These are phyloP conservation scores for Thermothelomyces thermophilus DNA, from an alignment of 2,329 filamentous ascomycete genomes.

Conservation along the genomic window DNA sequence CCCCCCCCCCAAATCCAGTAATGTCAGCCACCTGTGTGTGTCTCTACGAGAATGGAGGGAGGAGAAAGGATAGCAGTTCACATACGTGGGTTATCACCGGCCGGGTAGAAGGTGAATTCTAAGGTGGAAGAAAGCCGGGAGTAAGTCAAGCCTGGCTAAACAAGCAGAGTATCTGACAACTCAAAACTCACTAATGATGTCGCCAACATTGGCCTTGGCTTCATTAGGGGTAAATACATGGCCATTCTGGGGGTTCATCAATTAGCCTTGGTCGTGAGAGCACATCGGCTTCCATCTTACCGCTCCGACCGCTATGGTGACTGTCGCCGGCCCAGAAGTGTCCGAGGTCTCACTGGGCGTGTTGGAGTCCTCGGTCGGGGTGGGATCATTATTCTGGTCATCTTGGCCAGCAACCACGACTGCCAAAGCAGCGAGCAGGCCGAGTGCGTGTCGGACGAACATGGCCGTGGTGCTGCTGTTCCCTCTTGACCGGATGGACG, in stretches of 20 bases:
- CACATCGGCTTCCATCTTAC: constrained; percentile 8
- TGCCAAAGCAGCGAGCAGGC: constrained; percentile 9
- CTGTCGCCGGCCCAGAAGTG: constrained; percentile 8
- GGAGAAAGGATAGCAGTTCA: neutral
- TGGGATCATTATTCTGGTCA: neutral
- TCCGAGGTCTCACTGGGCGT: constrained; percentile 3
- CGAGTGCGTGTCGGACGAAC: constrained; percentile 6
- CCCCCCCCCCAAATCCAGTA: no score
- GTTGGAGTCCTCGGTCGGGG: neutral
- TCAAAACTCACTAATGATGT: constrained; percentile 38
- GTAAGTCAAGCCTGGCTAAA: constrained; percentile 8
- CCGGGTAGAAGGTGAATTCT: constrained; percentile 57
- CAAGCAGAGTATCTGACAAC: neutral
- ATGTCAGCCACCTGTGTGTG: neutral
- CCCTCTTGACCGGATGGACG: neutral
- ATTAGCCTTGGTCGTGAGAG: constrained; percentile 1
- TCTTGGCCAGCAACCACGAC: constrained; percentile 1
- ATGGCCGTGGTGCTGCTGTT: constrained; percentile 10
- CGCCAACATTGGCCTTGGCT: constrained; percentile 37
- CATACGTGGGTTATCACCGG: constrained; percentile 34
- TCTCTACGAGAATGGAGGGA: no score
- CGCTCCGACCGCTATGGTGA: constrained; percentile 19
- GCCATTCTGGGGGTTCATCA: constrained; percentile 22
- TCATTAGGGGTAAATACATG: constrained; percentile 33
- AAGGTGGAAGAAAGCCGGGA: neutral